These are phyloP conservation scores for Solanum chmielewskii DNA, from an alignment of 257 asterid species.

Conservation along the genomic window DNA sequence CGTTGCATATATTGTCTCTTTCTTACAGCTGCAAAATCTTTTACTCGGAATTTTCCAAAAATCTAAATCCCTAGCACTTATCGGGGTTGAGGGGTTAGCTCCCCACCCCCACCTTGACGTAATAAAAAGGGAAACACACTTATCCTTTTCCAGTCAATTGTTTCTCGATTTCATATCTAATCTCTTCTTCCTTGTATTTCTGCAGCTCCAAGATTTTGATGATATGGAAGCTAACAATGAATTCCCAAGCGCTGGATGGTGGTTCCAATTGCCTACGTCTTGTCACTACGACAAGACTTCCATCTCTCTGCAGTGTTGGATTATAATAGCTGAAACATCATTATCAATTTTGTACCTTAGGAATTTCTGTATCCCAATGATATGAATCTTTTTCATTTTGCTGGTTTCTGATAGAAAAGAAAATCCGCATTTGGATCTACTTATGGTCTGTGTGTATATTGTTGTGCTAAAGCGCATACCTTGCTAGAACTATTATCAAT, in stretches of 20 bases:
- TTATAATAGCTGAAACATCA: background rate
- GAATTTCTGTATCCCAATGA: background rate
- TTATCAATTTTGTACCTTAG: background rate
- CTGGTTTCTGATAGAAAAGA: background rate
- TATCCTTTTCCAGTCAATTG: background rate
- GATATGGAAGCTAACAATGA: background rate
- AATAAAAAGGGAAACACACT: background rate
- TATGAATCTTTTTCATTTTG: background rate
- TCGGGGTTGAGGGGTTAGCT: background rate
- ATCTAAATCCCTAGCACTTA: background rate
- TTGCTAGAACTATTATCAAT: background rate
- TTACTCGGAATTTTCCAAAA: background rate
- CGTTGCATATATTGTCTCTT: background rate
- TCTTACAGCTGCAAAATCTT: background rate
- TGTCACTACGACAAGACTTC: background rate
- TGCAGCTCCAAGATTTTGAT: constrained; percentile 76
- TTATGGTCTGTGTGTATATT: background rate
- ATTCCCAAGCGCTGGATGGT: background rate
- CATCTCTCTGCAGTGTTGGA: background rate
- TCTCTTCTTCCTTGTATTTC: background rate
- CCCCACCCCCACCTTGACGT: background rate
- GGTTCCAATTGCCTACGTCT: background rate
- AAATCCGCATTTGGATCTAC: background rate
- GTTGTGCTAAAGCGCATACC: background rate
- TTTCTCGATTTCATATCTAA: background rate